These are phyloP conservation scores for Didymosphaeria variabile DNA, from an alignment of 2,329 filamentous ascomycete species.

Conservation along the genomic window DNA sequence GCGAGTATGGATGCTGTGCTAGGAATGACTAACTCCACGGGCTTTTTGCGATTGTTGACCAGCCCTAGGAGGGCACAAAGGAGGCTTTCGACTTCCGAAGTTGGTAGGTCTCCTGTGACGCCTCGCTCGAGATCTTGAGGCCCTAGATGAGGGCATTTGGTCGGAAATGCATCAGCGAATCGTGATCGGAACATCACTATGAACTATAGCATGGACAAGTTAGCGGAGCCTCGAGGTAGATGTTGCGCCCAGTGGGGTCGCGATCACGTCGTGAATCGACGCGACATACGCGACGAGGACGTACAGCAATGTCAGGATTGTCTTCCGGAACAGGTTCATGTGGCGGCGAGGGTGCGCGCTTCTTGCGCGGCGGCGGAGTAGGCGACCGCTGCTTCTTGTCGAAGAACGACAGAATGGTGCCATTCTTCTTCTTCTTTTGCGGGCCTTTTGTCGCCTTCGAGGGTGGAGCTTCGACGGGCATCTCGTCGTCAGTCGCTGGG, in stretches of 20 bases:
- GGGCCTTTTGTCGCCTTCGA: slow-evolving; percentile 36
- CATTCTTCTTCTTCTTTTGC: slow-evolving; percentile 45
- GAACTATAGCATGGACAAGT: slow-evolving; percentile 68
- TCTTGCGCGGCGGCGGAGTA: slow-evolving; percentile 65
- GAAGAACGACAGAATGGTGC: slow-evolving; percentile 48
- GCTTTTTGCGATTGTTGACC: slow-evolving; percentile 95
- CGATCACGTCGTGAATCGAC: slow-evolving; percentile 43
- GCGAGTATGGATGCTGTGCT: slow-evolving; percentile 17
- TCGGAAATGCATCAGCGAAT: slow-evolving; percentile 88
- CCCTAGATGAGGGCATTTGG: slow-evolving; percentile 87
- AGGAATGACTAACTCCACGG: slow-evolving; percentile 82
- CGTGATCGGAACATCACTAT: slow-evolving; percentile 97
- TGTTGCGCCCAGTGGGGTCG: slow-evolving; percentile 30
- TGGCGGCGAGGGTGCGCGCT: slow-evolving; percentile 85
- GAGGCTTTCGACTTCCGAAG: slow-evolving; percentile 85
- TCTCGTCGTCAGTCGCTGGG: slow-evolving; percentile 67
- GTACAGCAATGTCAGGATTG: slow-evolving; percentile 89
- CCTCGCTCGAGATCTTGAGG: slow-evolving; percentile 95
- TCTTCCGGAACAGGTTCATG: slow-evolving; percentile 92
- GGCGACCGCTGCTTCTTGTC: slow-evolving; percentile 47
- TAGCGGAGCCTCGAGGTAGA: slow-evolving; percentile 37
- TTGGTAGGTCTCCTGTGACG: slow-evolving; percentile 78
- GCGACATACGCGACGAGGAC: slow-evolving; percentile 59
- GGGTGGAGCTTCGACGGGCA: slow-evolving; percentile 37
- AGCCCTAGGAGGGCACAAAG: slow-evolving; percentile 89